phyloP scores from a whole-genome alignment of 495 filamentous ascomycete species.

The Xylaria castorea region DNA sequence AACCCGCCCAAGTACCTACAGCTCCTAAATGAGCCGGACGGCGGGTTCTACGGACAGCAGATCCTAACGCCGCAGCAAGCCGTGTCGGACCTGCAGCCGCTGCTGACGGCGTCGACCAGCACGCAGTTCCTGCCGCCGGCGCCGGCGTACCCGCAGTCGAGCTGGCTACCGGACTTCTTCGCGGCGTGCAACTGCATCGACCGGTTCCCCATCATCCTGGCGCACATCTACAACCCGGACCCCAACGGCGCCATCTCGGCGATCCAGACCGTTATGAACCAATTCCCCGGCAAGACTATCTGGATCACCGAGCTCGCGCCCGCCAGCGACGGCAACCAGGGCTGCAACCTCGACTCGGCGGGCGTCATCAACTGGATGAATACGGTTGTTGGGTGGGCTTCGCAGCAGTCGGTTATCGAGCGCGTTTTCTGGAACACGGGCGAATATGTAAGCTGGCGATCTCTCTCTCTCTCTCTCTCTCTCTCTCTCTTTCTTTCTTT shows the following conservation, averaged over 20 bases:
- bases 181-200: neutral
- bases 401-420: neutral
- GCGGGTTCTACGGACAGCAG: neutral
- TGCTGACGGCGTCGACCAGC: neutral
- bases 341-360: neutral
- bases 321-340: neutral
- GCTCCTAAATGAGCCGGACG: neutral
- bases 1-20: neutral
- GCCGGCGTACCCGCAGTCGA: neutral
- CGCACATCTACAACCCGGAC: neutral
- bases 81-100: neutral
- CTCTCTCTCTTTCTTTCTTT: neutral
- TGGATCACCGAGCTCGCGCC: neutral
- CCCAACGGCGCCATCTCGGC: neutral
- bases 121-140: neutral
- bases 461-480: neutral
- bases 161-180: slow-evolving; percentile 3
- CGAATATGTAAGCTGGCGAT: neutral
- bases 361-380: slow-evolving; percentile 3
- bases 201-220: neutral
- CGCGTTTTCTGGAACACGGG: slow-evolving; percentile 5
- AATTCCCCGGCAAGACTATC: neutral
- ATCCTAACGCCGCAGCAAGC: neutral
- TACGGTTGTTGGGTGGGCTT: neutral
- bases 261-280: neutral